Evolutionary conservation across 2,329 filamentous ascomycete genomes (phyloP), one percentile per base, ranked within the genome.

Genomic region (Microcera coccophila): DNA sequence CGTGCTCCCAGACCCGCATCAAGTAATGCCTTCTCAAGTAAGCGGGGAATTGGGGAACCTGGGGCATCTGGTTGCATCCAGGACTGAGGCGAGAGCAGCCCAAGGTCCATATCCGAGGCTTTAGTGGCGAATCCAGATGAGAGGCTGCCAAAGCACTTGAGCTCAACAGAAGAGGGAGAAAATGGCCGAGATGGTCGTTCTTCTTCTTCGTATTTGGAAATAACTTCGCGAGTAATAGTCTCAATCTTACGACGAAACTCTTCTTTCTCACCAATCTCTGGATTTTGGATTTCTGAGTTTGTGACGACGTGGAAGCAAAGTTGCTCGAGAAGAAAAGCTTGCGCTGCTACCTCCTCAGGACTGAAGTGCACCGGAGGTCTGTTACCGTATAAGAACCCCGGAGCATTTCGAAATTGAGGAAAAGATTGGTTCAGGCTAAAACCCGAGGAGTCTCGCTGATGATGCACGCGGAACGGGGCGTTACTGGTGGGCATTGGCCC

Each of bases 91-190:
- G 86, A 84, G 4, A 93, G 70, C 24, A 95, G 76, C 8, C 84
- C 86, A 21, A 95, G 76, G 63, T 96, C 90, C 84, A 95, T 89
- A 58, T 95, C 90, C 2, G 90, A 91, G n/a, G 82, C 81, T 55
- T 86, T 86, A 10, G 87, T 89, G 3, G 87, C 90, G 65, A 95
- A 95, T 0, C 90, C 90, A 11, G 89, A 90, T 16, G 80, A 79
- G 36, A 94, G 72, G 61, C 89, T 94, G 4, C 89, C 90, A 59
- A 93, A 94, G 57, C 84, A 88, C 54, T 81, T 81, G 12, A 94
- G 71, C 40, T 81, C 72, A n/a, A 91, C 76, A 39, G 76, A 77
- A 9, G 68, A 59, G 18, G 74, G 59, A 14, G 74, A 67, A 43
- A 85, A 81, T 8, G 75, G 66, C 0, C 48, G 45, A 4, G 66